Conservation (phyloP, 78 protist species). For the Dictyostelium purpureum region DNA sequence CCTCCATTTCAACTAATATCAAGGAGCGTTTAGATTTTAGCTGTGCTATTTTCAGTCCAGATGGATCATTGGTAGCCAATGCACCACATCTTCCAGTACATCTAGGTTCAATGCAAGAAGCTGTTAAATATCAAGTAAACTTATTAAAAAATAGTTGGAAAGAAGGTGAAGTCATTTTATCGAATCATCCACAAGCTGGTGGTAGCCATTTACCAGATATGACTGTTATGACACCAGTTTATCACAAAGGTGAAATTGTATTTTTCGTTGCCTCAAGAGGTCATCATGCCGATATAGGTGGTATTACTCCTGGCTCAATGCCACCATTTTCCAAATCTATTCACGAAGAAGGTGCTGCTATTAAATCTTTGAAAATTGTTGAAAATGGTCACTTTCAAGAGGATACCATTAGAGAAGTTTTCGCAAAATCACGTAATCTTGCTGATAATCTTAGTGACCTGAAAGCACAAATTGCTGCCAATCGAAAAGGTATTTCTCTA, state of each 20-base stretch:
- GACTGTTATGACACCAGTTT: slow-evolving; percentile 97
- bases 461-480: slow-evolving; percentile 95
- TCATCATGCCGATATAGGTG: slow-evolving; percentile 98
- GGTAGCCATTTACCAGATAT: slow-evolving; percentile 98
- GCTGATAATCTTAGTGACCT: slow-evolving; percentile 90
- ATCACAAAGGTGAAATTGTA: slow-evolving; percentile 78
- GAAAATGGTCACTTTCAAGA: slow-evolving; percentile 76
- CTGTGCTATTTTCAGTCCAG: slow-evolving; percentile 95
- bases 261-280: slow-evolving; percentile 97
- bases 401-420: slow-evolving; percentile 45
- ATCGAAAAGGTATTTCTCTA: slow-evolving; percentile 88
- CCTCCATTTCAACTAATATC: slow-evolving; percentile 94
- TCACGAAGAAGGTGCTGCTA: slow-evolving; percentile 93
- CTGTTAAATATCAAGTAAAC: slow-evolving; percentile 86
- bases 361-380: slow-evolving; percentile 85
- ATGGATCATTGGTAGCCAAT: slow-evolving; percentile 95
- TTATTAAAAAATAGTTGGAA: slow-evolving; percentile 44
- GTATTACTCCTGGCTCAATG: slow-evolving; percentile 97
- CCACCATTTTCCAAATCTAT: slow-evolving; percentile 92
- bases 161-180: slow-evolving; percentile 92
- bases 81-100: slow-evolving; percentile 99
- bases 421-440: slow-evolving; percentile 77
- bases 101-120: slow-evolving; percentile 95
- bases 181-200: slow-evolving; percentile 96
- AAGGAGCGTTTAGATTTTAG: slow-evolving; percentile 96